Evolutionary conservation across 176 grass and related monocot genomes (phyloP).

Genomic region (Puya raimondii): DNA sequence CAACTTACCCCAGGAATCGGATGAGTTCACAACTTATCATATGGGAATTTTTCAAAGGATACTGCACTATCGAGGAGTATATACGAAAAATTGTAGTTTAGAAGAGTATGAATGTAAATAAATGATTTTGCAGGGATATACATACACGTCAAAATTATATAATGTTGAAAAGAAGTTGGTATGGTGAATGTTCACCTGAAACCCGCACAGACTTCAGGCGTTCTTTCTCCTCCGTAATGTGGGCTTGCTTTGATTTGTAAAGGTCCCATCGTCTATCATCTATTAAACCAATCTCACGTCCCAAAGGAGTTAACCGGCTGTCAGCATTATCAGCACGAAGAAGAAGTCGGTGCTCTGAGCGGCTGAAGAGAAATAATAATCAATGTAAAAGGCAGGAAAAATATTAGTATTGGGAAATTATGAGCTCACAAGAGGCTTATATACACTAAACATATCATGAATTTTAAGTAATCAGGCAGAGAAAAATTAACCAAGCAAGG

Average conservation of each 20-base stretch:
- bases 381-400: constrained; percentile 3
- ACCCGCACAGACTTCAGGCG: constrained; percentile 57
- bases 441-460: background rate
- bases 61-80: too few species aligned
- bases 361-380: constrained; percentile 39
- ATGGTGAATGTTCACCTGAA: constrained; percentile 35
- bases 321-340: constrained; percentile 94
- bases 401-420: background rate
- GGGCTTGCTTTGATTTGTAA: constrained; percentile 67
- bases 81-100: too few species aligned
- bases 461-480: background rate
- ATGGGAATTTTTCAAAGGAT: background rate
- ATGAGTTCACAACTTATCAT: background rate
- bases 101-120: too few species aligned
- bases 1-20: too few species aligned
- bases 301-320: constrained; percentile 83
- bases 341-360: constrained; percentile 79
- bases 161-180: background rate
- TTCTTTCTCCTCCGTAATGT: constrained; percentile 76
- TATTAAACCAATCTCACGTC: constrained; percentile 86
- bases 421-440: background rate
- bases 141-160: background rate
- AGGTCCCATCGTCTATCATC: constrained; percentile 82
- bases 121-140: too few species aligned
- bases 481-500: too few species aligned